Evolutionary conservation across 163 green algal species (phyloP), one percentile per base, ranked within the genome.

Genomic region (Volvox carteri): DNA sequence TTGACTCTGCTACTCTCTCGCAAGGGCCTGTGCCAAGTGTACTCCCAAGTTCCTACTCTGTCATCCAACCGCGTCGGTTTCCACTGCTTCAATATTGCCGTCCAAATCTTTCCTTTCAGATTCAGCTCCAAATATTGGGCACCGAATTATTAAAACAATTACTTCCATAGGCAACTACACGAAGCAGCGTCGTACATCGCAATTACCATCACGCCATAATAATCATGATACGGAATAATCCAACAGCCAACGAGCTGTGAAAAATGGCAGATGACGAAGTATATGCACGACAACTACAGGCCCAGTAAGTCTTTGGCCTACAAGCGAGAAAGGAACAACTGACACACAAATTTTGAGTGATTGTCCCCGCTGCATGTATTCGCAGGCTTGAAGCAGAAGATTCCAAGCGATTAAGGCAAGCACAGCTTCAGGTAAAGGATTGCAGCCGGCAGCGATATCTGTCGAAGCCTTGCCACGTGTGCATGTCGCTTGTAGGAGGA

Each of bases 211-310:
- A 14, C 48, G 14, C 48, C 12, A 58, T 14, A 14, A 14, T 58
- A 23, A 23, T 37, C 19, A 8, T 72, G 11, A 33, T 23, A 35
- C 28, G 28, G 14, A 42, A 19, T 46, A 75, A n/a, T 48, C 30
- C 8, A 42, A 21, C 6, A 75, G 35, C 33, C 5, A 4, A 48
- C 8, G 30, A 46, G 46, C 33, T 21, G 12, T 30, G 12, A 16
- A 78, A 44, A 16, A 87, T 87, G 81, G 81, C 81, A 28, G 65
- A 87, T 37, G 81, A 87, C 44, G 81, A 87, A 30, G 33, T 9
- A 21, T 18, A 79, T 5, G 81, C 81, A 3, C 48, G 67, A 30
- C 30, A 70, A 6, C 65, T 87, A 21, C 81, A 87, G 5, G 46
- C 65, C 8, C 42, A 87, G 81, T 87, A 33, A 78, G 79, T 33